A percentile compares a stretch with the other conserved stretches of the same genome.
Evolutionary conservation across 2,329 filamentous ascomycete genomes (phyloP).

Genomic region (Colletotrichum godetiae): DNA sequence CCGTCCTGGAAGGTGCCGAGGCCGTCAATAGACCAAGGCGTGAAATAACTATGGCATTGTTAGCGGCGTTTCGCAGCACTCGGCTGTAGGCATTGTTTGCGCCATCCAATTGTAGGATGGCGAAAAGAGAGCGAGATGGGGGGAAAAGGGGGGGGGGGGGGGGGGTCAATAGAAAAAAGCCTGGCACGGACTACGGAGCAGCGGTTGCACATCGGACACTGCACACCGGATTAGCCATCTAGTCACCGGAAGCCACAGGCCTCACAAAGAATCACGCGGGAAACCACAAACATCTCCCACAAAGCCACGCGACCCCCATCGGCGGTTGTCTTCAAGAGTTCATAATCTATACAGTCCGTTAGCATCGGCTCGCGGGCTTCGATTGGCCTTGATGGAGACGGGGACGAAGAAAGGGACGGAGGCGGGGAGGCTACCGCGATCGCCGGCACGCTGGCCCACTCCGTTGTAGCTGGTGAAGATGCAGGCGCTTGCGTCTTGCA

Average conservation of each 20-base stretch:
- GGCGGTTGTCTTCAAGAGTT: not conserved
- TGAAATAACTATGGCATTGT: conserved; percentile 6
- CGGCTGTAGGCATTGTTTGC: not conserved
- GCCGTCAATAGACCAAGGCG: conserved; percentile 20
- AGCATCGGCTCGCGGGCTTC: not conserved
- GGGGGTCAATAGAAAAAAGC: too few species aligned
- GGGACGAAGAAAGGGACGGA: not conserved
- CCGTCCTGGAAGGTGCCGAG: conserved; percentile 37
- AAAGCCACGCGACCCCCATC: not conserved
- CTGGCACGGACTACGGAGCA: not conserved
- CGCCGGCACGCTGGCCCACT: not conserved
- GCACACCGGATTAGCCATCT: not conserved
- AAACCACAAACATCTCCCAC: not conserved
- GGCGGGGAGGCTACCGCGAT: not conserved
- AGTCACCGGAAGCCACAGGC: not conserved
- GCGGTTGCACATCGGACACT: not conserved
- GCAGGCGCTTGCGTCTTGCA: not conserved
- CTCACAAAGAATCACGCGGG: not conserved
- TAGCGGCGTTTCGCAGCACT: not conserved
- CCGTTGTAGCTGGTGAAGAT: conserved; percentile 27
- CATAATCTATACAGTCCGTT: not conserved
- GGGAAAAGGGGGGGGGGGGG: too few species aligned
- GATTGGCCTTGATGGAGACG: not conserved
- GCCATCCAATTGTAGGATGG: too few species aligned
- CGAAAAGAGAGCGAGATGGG: not conserved